Evolutionary conservation across 805 yeast genomes (phyloP).

Genomic region (Ogataea paraovalis): DNA sequence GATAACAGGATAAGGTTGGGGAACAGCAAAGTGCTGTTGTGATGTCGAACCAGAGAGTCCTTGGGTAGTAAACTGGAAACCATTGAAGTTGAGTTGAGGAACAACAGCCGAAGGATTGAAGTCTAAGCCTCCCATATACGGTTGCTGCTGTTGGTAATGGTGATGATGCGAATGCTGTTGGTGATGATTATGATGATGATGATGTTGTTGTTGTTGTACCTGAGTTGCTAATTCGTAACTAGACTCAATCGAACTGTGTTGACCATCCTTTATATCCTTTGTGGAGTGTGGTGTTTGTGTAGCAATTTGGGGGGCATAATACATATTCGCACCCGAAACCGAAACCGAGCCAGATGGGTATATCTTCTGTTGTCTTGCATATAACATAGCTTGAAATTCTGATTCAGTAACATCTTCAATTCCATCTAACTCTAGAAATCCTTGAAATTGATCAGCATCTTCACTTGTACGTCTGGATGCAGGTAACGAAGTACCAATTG

Average conservation of each 20-base stretch:
- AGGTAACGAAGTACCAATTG: slow-evolving; percentile 45
- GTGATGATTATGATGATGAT: neutral
- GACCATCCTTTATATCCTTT: neutral
- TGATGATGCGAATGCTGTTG: neutral
- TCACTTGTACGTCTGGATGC: slow-evolving; percentile 12
- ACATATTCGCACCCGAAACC: slow-evolving; percentile 1
- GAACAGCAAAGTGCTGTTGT: slow-evolving; percentile 3
- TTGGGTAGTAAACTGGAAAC: slow-evolving; percentile 4
- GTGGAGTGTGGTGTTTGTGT: neutral
- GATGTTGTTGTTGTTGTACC: neutral
- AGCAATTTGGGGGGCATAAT: slow-evolving; percentile 2
- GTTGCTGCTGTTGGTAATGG: slow-evolving; percentile 1
- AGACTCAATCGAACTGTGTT: neutral
- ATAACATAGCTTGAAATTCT: slow-evolving; percentile 17
- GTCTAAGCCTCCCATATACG: slow-evolving; percentile 1
- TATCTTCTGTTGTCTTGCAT: slow-evolving; percentile 10
- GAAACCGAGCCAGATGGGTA: slow-evolving; percentile 1
- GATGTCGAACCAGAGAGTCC: neutral
- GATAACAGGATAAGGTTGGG: slow-evolving; percentile 1
- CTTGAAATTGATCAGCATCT: slow-evolving; percentile 14
- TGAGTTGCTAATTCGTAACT: neutral
- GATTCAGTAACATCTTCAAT: slow-evolving; percentile 13
- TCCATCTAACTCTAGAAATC: slow-evolving; percentile 24
- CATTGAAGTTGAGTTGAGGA: slow-evolving; percentile 7
- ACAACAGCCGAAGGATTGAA: slow-evolving; percentile 1